A percentile compares a stretch with the other conserved stretches of the same genome.
phyloP scores from a whole-genome alignment of 352 stramenopile genomes.

The Globisporangium perplexum region DNA sequence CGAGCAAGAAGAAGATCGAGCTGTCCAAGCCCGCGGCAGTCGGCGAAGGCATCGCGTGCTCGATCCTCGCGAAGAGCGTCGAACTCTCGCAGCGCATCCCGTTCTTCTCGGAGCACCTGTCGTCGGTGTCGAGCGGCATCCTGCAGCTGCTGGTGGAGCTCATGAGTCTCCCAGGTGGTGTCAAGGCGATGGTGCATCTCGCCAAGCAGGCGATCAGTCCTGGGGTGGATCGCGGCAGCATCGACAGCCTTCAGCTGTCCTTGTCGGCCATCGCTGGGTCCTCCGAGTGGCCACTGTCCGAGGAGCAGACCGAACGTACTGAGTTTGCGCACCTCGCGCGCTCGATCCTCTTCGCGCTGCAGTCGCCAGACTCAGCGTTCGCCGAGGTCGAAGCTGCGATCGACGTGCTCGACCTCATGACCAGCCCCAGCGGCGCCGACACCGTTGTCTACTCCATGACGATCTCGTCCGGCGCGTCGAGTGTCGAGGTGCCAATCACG shows the following conservation, averaged over 20 bases:
- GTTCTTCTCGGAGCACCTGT: slow-evolving; percentile 15
- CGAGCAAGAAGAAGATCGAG: slow-evolving; percentile 42
- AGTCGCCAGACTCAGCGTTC: slow-evolving; percentile 5
- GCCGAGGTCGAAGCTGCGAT: slow-evolving; percentile 3
- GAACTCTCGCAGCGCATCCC: slow-evolving; percentile 20
- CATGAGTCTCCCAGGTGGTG: slow-evolving; percentile 23
- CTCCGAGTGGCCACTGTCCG: slow-evolving; percentile 3
- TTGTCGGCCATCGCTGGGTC: background rate
- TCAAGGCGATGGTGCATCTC: slow-evolving; percentile 26
- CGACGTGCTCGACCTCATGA: slow-evolving; percentile 7
- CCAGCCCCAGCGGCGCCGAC: slow-evolving; percentile 4
- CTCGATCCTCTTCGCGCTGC: slow-evolving; percentile 5
- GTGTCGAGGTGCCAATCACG: slow-evolving; percentile 4
- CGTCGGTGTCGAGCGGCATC: slow-evolving; percentile 28
- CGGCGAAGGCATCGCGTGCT: slow-evolving; percentile 25
- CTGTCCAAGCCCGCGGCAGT: slow-evolving; percentile 11
- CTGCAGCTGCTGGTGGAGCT: slow-evolving; percentile 24
- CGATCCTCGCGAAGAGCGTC: slow-evolving; percentile 23
- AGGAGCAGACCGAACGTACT: background rate
- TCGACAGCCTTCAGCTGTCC: background rate
- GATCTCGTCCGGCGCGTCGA: background rate
- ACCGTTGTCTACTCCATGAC: slow-evolving; percentile 5
- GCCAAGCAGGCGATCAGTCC: slow-evolving; percentile 5
- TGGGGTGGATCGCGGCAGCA: background rate
- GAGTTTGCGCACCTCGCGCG: slow-evolving; percentile 1